Evolutionary conservation across 129 eudicot species (phyloP).

Genomic region (Saussurea involucrata): DNA sequence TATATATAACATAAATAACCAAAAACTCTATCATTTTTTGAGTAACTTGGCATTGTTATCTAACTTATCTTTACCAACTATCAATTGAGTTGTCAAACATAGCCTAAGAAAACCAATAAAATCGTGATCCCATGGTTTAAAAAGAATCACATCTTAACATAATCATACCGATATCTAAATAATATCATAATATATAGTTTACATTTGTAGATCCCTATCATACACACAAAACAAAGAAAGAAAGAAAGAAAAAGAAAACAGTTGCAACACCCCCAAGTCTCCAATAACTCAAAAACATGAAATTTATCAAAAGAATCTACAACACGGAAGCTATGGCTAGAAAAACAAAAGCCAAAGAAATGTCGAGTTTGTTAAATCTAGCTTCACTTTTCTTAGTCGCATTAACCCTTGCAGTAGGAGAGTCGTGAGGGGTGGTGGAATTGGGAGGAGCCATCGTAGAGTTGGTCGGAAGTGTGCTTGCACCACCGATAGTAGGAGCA

Average conservation of each 20-base stretch:
- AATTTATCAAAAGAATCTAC: constrained; percentile 7
- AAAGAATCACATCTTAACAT: background rate
- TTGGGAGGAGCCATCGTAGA: constrained; percentile 25
- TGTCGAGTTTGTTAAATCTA: background rate
- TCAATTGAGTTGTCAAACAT: background rate
- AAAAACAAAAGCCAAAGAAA: constrained; percentile 6
- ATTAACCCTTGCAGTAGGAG: constrained; percentile 27
- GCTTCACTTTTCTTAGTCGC: constrained; percentile 31
- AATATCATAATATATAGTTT: constrained; percentile 9
- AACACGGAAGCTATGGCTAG: constrained; percentile 13
- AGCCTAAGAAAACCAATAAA: background rate
- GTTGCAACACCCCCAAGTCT: background rate
- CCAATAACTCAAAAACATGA: background rate
- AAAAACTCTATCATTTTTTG: too few relatives aligned
- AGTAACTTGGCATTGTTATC: too few relatives aligned
- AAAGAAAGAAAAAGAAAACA: background rate
- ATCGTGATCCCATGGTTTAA: background rate
- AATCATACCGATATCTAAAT: constrained; percentile 6
- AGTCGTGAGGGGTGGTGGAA: constrained; percentile 23
- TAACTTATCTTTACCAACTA: too few relatives aligned
- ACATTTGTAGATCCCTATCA: constrained; percentile 8
- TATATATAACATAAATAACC: too few relatives aligned
- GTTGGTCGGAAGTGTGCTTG: constrained; percentile 26
- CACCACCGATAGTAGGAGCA: constrained; percentile 17
- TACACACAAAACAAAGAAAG: constrained; percentile 19